A percentile compares a stretch with the other conserved stretches of the same genome.
These are phyloP conservation scores for Hanseniaspora uvarum DNA, from an alignment of 1,139 yeast species.

Conservation along the genomic window DNA sequence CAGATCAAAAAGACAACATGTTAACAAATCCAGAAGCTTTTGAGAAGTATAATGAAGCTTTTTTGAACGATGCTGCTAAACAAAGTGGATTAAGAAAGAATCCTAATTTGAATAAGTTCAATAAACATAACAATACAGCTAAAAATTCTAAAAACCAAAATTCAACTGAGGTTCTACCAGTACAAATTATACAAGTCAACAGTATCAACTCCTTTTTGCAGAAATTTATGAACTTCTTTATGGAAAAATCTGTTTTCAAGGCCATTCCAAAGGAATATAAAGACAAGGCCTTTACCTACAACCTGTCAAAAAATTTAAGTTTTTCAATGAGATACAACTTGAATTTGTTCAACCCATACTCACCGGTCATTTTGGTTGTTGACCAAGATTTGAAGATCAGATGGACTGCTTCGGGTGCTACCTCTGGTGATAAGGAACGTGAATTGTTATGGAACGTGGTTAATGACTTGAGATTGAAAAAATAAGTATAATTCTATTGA, in stretches of 20 bases:
- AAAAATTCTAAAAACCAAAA: background rate
- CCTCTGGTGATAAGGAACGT: constrained; percentile 49
- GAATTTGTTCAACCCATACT: constrained; percentile 60
- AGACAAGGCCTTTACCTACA: constrained; percentile 51
- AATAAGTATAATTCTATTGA: no score
- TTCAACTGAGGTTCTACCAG: constrained; percentile 23
- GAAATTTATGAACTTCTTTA: constrained; percentile 25
- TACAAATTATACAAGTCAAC: constrained; percentile 23
- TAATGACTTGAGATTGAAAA: constrained; percentile 34
- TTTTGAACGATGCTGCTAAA: background rate
- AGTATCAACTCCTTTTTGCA: constrained; percentile 6
- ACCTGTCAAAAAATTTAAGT: constrained; percentile 47
- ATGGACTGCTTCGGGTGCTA: constrained; percentile 87
- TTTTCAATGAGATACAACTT: constrained; percentile 50
- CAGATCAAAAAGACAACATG: constrained; percentile 32
- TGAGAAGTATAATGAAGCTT: background rate
- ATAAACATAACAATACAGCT: background rate
- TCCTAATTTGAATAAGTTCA: background rate
- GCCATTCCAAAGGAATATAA: constrained; percentile 44
- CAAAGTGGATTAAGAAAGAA: background rate
- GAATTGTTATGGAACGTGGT: constrained; percentile 59
- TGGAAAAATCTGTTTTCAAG: constrained; percentile 39
- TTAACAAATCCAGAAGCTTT: constrained; percentile 11
- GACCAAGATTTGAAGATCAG: constrained; percentile 67
- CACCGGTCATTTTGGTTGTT: constrained; percentile 74